Evolutionary conservation across 192 early-diverging fungal genomes (phyloP).

Genomic region (Martensiomyces pterosporus): DNA sequence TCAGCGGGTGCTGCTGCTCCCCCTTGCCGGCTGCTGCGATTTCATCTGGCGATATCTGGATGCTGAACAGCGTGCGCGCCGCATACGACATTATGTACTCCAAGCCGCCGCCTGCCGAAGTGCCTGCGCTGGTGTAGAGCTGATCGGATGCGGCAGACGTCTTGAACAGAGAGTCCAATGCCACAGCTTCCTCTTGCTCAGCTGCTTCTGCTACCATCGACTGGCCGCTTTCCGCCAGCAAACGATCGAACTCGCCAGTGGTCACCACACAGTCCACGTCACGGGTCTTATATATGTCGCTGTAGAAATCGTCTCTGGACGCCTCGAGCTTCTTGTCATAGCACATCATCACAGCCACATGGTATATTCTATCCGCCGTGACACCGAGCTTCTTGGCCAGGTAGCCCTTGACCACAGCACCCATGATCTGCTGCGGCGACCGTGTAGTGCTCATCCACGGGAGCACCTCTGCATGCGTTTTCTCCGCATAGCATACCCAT

Average conservation of each 20-base stretch:
- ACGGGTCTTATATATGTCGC: slow-evolving; percentile 71
- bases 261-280: slow-evolving; percentile 98
- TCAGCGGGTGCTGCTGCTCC: slow-evolving; percentile 29
- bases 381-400: slow-evolving; percentile 61
- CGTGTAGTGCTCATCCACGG: slow-evolving; percentile 85
- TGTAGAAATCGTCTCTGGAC: slow-evolving; percentile 86
- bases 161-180: slow-evolving; percentile 57
- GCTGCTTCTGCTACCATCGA: too few relatives aligned
- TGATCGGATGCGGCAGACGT: slow-evolving; percentile 15
- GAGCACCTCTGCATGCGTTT: slow-evolving; percentile 87
- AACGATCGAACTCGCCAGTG: slow-evolving; percentile 85
- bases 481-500: slow-evolving; percentile 99
- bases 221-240: slow-evolving; percentile 72
- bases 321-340: slow-evolving; percentile 99
- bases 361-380: slow-evolving; percentile 77
- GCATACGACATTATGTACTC: slow-evolving; percentile 86
- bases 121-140: slow-evolving; percentile 66
- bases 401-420: slow-evolving; percentile 84
- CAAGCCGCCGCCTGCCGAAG: slow-evolving; percentile 87
- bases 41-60: slow-evolving; percentile 57
- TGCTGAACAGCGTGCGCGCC: slow-evolving; percentile 69
- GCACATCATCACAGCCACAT: slow-evolving; percentile 96
- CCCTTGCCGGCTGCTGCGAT: slow-evolving; percentile 45
- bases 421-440: slow-evolving; percentile 99
- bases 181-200: too few relatives aligned